Conservation (phyloP, 345 rosid species). For the Conringia planisiliqua region DNA sequence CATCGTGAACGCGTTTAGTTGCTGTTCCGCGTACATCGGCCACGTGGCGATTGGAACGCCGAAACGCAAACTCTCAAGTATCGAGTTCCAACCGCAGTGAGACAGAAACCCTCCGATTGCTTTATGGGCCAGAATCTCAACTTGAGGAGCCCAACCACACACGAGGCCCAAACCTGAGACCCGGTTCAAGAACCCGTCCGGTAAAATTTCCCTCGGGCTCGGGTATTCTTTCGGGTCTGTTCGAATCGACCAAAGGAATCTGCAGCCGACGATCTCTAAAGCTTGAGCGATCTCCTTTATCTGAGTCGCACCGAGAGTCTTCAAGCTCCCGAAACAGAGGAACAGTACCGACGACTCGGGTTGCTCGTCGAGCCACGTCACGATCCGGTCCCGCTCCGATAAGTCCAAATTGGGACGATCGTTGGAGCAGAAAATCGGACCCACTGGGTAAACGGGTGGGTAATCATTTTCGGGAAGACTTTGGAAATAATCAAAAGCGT, state of each 20-base stretch:
- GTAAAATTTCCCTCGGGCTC: slow-evolving; percentile 20
- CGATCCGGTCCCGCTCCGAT: slow-evolving; percentile 10
- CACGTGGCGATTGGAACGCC: slow-evolving; percentile 35
- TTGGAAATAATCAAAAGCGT: slow-evolving; percentile 23
- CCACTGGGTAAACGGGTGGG: slow-evolving; percentile 41
- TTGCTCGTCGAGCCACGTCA: slow-evolving; percentile 48
- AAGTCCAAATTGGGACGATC: background rate
- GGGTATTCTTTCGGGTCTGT: background rate
- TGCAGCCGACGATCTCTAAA: slow-evolving; percentile 26
- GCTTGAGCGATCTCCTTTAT: slow-evolving; percentile 43
- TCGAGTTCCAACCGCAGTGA: slow-evolving; percentile 36
- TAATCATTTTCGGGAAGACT: slow-evolving; percentile 1
- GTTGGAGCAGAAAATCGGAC: slow-evolving; percentile 36
- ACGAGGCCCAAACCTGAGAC: slow-evolving; percentile 13
- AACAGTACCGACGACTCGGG: slow-evolving; percentile 45
- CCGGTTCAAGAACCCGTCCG: slow-evolving; percentile 32
- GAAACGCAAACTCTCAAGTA: slow-evolving; percentile 22
- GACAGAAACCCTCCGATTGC: slow-evolving; percentile 25
- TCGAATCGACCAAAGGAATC: slow-evolving; percentile 40
- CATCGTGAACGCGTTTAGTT: slow-evolving; percentile 30
- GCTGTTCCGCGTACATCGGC: slow-evolving; percentile 38
- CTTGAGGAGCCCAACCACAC: slow-evolving; percentile 35
- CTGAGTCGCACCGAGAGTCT: slow-evolving; percentile 29
- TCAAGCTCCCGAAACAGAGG: slow-evolving; percentile 49
- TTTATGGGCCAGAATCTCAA: slow-evolving; percentile 27